Conservation (phyloP, 306 rosid species). For the Cicer pinnatifidum region DNA sequence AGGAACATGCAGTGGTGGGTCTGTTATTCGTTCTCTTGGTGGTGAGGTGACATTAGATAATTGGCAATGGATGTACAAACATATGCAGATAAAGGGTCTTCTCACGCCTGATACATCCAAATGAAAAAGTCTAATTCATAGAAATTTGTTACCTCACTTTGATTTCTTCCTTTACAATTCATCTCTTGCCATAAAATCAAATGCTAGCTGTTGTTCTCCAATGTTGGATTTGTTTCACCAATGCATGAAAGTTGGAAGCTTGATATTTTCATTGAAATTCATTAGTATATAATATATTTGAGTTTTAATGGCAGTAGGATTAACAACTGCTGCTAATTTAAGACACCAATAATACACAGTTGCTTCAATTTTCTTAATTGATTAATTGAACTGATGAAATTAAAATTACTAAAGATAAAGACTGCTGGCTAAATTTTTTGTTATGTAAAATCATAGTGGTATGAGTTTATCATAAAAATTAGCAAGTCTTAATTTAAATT, state of each 20-base stretch:
- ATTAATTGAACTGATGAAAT: neutral
- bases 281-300: neutral
- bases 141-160: too few relatives aligned
- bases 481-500: neutral
- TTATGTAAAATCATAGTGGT: neutral
- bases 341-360: neutral
- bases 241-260: slow-evolving; percentile 20
- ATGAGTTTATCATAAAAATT: neutral
- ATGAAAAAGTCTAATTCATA: too few relatives aligned
- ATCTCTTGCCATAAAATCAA: too few relatives aligned
- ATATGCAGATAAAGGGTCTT: slow-evolving; percentile 75
- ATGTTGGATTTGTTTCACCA: slow-evolving; percentile 16
- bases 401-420: too few relatives aligned
- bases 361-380: slow-evolving; percentile 16
- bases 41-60: slow-evolving; percentile 70
- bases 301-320: slow-evolving; percentile 17
- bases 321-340: neutral
- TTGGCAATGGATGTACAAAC: slow-evolving; percentile 95
- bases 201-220: too few relatives aligned
- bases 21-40: slow-evolving; percentile 77
- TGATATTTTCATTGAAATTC: neutral
- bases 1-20: slow-evolving; percentile 87
- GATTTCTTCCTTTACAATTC: too few relatives aligned
- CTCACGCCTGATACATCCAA: slow-evolving; percentile 47
- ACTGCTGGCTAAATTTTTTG: too few relatives aligned